These are phyloP conservation scores for Vickermania spadyakhi DNA, from an alignment of 208 protist genomes.

Conservation along the genomic window DNA sequence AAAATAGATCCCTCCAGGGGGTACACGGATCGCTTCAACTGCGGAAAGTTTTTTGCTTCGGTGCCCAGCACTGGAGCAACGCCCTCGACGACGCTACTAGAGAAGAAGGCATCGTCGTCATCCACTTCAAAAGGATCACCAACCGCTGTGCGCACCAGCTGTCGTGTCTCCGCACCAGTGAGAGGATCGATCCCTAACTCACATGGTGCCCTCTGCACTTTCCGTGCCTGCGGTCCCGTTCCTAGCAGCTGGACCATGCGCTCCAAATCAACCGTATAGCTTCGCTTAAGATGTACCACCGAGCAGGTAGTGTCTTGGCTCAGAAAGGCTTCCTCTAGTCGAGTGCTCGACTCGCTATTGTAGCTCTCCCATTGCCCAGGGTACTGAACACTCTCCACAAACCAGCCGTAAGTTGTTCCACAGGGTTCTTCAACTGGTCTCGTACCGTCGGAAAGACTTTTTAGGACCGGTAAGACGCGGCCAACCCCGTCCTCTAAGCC, in stretches of 20 bases:
- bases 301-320: slow-evolving; percentile 17
- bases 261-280: slow-evolving; percentile 46
- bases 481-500: neutral
- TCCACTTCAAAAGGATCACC: slow-evolving; percentile 37
- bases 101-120: slow-evolving; percentile 2
- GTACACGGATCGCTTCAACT: neutral
- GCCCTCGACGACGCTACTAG: neutral
- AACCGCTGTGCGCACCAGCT: slow-evolving; percentile 9
- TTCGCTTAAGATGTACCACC: slow-evolving; percentile 44
- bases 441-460: neutral
- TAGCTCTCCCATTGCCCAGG: slow-evolving; percentile 57
- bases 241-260: slow-evolving; percentile 38
- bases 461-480: neutral
- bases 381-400: slow-evolving; percentile 47
- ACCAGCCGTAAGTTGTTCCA: slow-evolving; percentile 36
- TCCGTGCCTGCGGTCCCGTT: slow-evolving; percentile 14
- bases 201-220: slow-evolving; percentile 32
- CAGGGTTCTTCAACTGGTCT: neutral
- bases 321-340: slow-evolving; percentile 55
- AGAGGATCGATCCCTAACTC: slow-evolving; percentile 17
- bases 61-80: neutral
- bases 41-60: neutral
- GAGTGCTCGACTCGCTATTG: slow-evolving; percentile 22
- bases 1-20: neutral
- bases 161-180: slow-evolving; percentile 15